A percentile compares a stretch with the other conserved stretches of the same genome.
Evolutionary conservation across 176 grass and related monocot genomes (phyloP).

Genomic region (Themeda triandra): DNA sequence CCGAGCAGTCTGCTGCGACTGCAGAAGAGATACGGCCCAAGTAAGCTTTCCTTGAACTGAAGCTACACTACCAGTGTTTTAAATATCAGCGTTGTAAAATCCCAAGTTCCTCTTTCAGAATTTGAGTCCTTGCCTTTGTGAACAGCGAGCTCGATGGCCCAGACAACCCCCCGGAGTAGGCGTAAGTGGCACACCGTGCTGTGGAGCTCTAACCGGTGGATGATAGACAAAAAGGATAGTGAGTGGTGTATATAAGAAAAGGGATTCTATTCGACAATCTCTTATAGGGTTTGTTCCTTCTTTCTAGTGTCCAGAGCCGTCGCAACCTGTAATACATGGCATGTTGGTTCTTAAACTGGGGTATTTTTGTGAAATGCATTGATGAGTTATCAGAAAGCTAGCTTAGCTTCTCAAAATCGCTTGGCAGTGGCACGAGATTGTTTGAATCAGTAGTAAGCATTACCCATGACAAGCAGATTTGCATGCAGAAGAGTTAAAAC

Average conservation of each 20-base stretch:
- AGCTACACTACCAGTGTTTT: not conserved
- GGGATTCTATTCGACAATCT: conserved; percentile 33
- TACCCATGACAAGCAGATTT: not conserved
- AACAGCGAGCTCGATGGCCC: conserved; percentile 42
- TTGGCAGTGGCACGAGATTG: too few species aligned
- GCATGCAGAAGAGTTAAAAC: not conserved
- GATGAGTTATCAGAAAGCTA: not conserved
- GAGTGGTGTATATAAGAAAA: conserved; percentile 53
- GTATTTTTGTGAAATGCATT: conserved; percentile 26
- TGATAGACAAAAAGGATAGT: conserved; percentile 40
- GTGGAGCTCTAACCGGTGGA: conserved; percentile 23
- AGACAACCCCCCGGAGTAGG: not conserved
- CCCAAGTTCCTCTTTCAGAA: conserved; percentile 32
- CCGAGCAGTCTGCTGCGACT: conserved; percentile 9
- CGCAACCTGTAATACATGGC: conserved; percentile 30
- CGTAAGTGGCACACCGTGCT: not conserved
- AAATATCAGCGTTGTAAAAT: not conserved
- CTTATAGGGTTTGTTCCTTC: conserved; percentile 40
- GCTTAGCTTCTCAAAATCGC: not conserved
- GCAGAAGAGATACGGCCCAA: conserved; percentile 33
- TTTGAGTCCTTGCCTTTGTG: conserved; percentile 43
- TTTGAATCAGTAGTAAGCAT: not conserved
- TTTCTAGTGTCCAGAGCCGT: conserved; percentile 12
- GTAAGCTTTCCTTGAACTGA: conserved; percentile 18
- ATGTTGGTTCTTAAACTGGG: conserved; percentile 19